A percentile compares a stretch with the other conserved stretches of the same genome.
phyloP scores from a whole-genome alignment of 2,329 filamentous ascomycete genomes.

The Talaromyces rugulosus region DNA sequence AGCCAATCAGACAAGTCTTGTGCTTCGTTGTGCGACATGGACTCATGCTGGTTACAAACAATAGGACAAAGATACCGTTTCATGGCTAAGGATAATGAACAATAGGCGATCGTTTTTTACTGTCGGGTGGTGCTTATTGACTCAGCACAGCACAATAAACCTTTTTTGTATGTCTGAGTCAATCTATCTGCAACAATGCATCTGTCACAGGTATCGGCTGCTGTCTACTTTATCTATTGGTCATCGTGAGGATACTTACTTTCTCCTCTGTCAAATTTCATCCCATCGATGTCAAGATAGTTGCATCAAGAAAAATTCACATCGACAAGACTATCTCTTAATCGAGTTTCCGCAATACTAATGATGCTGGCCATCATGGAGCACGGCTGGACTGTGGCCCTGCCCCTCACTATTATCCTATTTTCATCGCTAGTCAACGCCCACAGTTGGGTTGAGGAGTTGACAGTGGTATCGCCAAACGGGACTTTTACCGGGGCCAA shows the following conservation, averaged over 20 bases:
- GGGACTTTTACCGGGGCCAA: conserved; percentile 66
- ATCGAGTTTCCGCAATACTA: not conserved
- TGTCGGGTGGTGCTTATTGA: not conserved
- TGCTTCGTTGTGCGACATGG: not conserved
- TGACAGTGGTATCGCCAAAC: conserved; percentile 66
- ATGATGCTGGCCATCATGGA: conserved; percentile 11
- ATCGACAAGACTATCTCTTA: not conserved
- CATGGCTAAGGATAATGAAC: not conserved
- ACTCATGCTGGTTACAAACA: not conserved
- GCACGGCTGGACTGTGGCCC: conserved; percentile 10
- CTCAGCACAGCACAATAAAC: not conserved
- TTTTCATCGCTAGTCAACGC: conserved; percentile 37
- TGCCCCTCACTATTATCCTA: conserved; percentile 15
- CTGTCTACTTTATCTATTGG: not conserved
- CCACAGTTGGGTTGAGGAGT: conserved; percentile 81
- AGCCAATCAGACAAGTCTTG: not conserved
- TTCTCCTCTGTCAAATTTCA: not conserved
- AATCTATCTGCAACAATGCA: not conserved
- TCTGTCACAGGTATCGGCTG: not conserved
- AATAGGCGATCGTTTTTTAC: not conserved
- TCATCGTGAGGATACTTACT: not conserved
- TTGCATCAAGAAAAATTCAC: not conserved
- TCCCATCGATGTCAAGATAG: not conserved
- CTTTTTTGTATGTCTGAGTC: not conserved
- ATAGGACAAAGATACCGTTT: not conserved